A percentile compares a stretch with the other conserved stretches of the same genome.
Conservation (phyloP, 345 rosid species). For the Camelina hispida region DNA sequence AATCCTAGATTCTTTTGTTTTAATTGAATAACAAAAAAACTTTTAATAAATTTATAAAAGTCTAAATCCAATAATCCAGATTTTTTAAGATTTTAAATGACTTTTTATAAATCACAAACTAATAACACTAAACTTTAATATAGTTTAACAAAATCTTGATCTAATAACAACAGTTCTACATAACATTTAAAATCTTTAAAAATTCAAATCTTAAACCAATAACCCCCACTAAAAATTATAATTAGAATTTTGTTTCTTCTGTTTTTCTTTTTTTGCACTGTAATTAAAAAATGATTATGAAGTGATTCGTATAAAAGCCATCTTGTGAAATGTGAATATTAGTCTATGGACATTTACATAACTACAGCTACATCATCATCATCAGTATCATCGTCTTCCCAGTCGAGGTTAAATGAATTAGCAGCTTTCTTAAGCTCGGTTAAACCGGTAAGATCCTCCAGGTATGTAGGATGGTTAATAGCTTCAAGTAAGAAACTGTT, state of each 20-base stretch:
- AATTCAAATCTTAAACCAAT: too few species aligned
- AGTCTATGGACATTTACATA: conserved; percentile 25
- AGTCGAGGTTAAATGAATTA: conserved; percentile 64
- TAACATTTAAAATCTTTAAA: too few species aligned
- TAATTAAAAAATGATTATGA: neutral
- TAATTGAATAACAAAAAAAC: too few species aligned
- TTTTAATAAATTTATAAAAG: too few species aligned
- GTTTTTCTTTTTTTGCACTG: neutral
- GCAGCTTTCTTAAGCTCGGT: conserved; percentile 84
- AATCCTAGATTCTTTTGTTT: too few species aligned
- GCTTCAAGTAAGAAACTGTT: conserved; percentile 78
- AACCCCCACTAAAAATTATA: too few species aligned
- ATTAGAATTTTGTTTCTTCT: conserved; percentile 46
- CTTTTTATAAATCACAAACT: too few species aligned
- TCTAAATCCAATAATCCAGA: too few species aligned
- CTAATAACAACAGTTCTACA: too few species aligned
- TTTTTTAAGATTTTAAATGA: too few species aligned
- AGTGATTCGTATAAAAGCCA: neutral
- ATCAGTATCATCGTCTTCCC: conserved; percentile 63
- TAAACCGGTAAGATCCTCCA: conserved; percentile 91
- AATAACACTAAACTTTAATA: too few species aligned
- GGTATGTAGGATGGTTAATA: conserved; percentile 89
- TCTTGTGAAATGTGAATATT: neutral
- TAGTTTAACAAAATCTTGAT: too few species aligned
- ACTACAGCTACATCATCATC: conserved; percentile 35